Evolutionary conservation across 2,329 filamentous ascomycete genomes (phyloP), one percentile per base, ranked within the genome.

Genomic region (Tetracladium maxilliforme): DNA sequence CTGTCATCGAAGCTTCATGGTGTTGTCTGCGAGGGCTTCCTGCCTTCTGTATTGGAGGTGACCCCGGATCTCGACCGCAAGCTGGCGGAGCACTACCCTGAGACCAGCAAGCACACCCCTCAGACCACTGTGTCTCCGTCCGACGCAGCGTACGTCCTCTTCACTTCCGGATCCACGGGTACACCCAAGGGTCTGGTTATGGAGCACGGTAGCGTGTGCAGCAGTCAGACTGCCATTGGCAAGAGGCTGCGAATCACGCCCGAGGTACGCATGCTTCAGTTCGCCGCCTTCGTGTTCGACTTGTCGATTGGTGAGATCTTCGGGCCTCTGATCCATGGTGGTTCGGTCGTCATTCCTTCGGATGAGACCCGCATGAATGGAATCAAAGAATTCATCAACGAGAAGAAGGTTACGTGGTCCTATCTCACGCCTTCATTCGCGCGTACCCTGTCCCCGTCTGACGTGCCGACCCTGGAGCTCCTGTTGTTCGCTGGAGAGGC

Each of bases 301-400:
- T 49, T 45, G 21, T 45, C 45, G 12, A 37, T 51, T 2, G 38
- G 40, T 16, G 49, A 48, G 25, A 51, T 48, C 33, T 46, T 46
- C 28, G 44, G 40, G 16, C 48, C 42, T 14, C 40, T 58, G 8
- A 41, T 42, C 12, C 30, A 41, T 14, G 53, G 54, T 17, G 53
- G 46, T 6, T 49, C 44, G 23, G 38, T 56, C 4, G 56, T 52
- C 22, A 42, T 56, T 8, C 49, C 52, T 2, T 48, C 45, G 1
- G 48, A 56, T 16, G 40, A 48, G 6, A 40, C 49, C 10, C 39
- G 48, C 14, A 33, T 52, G 21, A 50, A 53, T 21, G 38, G 51
- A 23, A 36, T 56, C 10, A 37, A 40, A 4, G 44, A 40, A 15
- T 43, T 41, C 6, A 42, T 44, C 12, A 26, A 34, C 7, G 16